phyloP scores from a whole-genome alignment of 2,329 filamentous ascomycete genomes.

The Mycosphaerella sp. region DNA sequence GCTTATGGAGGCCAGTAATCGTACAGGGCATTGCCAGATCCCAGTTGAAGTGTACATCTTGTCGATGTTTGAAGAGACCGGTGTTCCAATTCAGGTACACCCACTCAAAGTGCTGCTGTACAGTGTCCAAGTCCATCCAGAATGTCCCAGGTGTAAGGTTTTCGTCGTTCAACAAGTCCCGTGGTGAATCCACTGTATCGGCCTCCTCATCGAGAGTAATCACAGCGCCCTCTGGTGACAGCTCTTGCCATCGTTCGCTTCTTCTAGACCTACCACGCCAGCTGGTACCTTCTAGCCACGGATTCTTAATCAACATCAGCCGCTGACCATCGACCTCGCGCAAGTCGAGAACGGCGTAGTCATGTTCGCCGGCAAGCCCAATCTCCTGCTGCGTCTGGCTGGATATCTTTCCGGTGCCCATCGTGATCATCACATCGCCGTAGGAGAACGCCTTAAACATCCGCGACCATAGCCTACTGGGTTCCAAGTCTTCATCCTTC shows the following conservation, averaged over 20 bases:
- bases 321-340: slow-evolving; percentile 57
- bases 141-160: slow-evolving; percentile 64
- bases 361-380: slow-evolving; percentile 82
- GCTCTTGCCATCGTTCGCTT: not conserved
- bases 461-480: slow-evolving; percentile 69
- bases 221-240: slow-evolving; percentile 10
- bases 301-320: slow-evolving; percentile 83
- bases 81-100: slow-evolving; percentile 98
- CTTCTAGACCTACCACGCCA: slow-evolving; percentile 52
- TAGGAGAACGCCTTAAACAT: slow-evolving; percentile 67
- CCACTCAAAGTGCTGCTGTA: slow-evolving; percentile 88
- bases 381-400: slow-evolving; percentile 68
- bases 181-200: slow-evolving; percentile 27
- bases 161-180: slow-evolving; percentile 35
- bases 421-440: slow-evolving; percentile 77
- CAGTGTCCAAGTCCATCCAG: slow-evolving; percentile 85
- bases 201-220: slow-evolving; percentile 25
- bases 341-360: slow-evolving; percentile 85
- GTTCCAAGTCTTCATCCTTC: slow-evolving; percentile 74
- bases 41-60: slow-evolving; percentile 91
- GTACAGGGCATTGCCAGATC: slow-evolving; percentile 42
- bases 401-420: slow-evolving; percentile 81
- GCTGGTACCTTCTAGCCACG: slow-evolving; percentile 77
- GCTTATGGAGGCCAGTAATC: slow-evolving; percentile 26
- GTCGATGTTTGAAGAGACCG: slow-evolving; percentile 66